phyloP scores from a whole-genome alignment of 169 alveolate species.

The Pseudocohnilembus persalinus region DNA sequence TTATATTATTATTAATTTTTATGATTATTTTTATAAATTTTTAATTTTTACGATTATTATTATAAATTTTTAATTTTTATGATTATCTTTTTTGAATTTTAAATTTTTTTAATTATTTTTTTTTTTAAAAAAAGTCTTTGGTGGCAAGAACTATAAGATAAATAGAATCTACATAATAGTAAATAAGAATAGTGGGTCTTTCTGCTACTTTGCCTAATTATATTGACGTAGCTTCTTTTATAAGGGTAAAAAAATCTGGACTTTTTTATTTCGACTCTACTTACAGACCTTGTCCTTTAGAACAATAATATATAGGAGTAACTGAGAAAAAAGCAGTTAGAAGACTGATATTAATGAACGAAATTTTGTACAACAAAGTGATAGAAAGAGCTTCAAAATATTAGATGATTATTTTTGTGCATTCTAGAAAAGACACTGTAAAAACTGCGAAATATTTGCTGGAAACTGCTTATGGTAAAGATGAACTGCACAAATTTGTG shows the following conservation, averaged over 20 bases:
- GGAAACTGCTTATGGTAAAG: conserved; percentile 70
- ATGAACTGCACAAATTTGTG: conserved; percentile 66
- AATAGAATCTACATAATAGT: conserved; percentile 73
- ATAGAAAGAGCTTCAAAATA: conserved; percentile 56
- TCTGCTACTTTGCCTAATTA: conserved; percentile 99
- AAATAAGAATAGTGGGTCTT: conserved; percentile 94
- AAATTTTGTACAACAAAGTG: conserved; percentile 93
- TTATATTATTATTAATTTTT: too few species aligned
- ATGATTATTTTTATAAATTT: too few species aligned
- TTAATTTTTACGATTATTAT: too few species aligned
- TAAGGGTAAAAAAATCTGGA: conserved; percentile 94
- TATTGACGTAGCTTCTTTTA: conserved; percentile 97
- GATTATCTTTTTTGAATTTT: too few species aligned
- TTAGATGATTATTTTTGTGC: conserved; percentile 66
- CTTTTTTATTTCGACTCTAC: conserved; percentile 95
- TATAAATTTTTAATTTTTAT: too few species aligned
- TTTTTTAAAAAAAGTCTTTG: conserved; percentile 70
- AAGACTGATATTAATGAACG: conserved; percentile 95
- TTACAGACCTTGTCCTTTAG: conserved; percentile 98
- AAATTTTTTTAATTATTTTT: too few species aligned
- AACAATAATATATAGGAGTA: conserved; percentile 96
- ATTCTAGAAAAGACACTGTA: conserved; percentile 83
- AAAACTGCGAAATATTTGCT: conserved; percentile 59
- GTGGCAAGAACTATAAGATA: conserved; percentile 98
- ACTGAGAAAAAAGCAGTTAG: conserved; percentile 98